Evolutionary conservation across 2,329 filamentous ascomycete genomes (phyloP), one percentile per base, ranked within the genome.

Genomic region (Colletotrichum theobromicola): DNA sequence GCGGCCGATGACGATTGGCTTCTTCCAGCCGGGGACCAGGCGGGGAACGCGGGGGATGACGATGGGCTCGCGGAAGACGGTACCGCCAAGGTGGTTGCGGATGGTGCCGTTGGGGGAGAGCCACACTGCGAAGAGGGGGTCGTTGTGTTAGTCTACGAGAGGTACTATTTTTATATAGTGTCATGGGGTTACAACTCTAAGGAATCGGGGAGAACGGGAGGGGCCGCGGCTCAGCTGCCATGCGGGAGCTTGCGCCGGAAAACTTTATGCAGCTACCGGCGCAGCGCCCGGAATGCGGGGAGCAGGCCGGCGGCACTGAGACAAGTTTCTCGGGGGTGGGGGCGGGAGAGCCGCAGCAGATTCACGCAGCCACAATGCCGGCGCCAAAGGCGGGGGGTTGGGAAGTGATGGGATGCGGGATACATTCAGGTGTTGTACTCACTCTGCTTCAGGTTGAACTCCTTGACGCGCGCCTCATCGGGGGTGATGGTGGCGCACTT

Each of bases 401-500:
- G 26, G 7, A 58, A 30, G 55, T 28, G 26, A 32, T 24, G 37
- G 35, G 34, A 63, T 42, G 75, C 75, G 76, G 64, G 65, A 62
- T 63, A n/a, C 21, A 21, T 24, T 26, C 53, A 60, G 35, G 62
- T 30, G 42, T 46, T 30, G 42, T 46, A 85, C 93, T 85, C 87
- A 96, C 94, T 98, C 89, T 98, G 93, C 94, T 98, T 99, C 80
- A 99, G 91, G 84, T 98, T 96, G 87, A 98, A 99, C 87, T 98
- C 97, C 89, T 98, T 91, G 34, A 99, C 96, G 84, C 97, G 94
- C 77, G 92, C 94, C 91, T 99, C 97, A 84, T 99, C 97, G 50
- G 97, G 97, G 57, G 97, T 99, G 88, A 99, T 99, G 84, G 97
- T 99, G 78, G 97, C 97, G 86, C 97, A 99, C 91, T 99, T 99